Evolutionary conservation across 2,329 filamentous ascomycete genomes (phyloP).

Genomic region (Penicillium corylophilum): DNA sequence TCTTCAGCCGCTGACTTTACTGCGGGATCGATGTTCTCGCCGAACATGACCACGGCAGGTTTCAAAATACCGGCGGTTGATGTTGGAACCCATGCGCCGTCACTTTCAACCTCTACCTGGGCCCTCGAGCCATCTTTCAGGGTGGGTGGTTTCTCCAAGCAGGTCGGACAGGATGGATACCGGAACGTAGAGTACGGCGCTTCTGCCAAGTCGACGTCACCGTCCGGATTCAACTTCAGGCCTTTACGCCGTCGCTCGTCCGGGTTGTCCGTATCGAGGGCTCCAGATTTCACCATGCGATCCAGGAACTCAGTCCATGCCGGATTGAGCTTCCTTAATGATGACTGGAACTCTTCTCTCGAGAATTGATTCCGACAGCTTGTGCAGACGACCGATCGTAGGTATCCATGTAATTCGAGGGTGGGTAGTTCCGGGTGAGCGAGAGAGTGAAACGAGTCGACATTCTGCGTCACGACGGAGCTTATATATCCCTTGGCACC

Average conservation of each 20-base stretch:
- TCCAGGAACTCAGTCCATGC: constrained; percentile 76
- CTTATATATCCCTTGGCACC: constrained; percentile 70
- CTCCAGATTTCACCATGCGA: constrained; percentile 70
- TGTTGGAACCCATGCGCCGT: constrained; percentile 71
- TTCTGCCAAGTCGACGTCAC: constrained; percentile 84
- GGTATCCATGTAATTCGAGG: constrained; percentile 86
- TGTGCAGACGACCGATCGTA: constrained; percentile 76
- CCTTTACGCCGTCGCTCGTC: constrained; percentile 66
- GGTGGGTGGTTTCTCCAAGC: constrained; percentile 63
- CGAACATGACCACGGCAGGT: constrained; percentile 94
- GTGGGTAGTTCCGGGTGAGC: constrained; percentile 75
- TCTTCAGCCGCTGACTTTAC: constrained; percentile 77
- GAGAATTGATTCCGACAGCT: constrained; percentile 72
- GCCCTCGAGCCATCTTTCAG: constrained; percentile 56
- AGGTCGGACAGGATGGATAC: constrained; percentile 85
- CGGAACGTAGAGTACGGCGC: constrained; percentile 87
- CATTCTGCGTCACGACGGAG: constrained; percentile 89
- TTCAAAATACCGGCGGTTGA: constrained; percentile 80
- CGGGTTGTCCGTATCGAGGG: constrained; percentile 74
- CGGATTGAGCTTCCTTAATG: constrained; percentile 77
- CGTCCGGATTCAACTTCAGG: constrained; percentile 85
- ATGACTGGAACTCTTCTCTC: constrained; percentile 71
- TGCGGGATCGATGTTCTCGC: constrained; percentile 71
- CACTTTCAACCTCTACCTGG: constrained; percentile 67
- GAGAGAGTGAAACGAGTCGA: constrained; percentile 84